These are phyloP conservation scores for Neurospora sublineolata DNA, from an alignment of 495 filamentous ascomycete genomes.

Conservation along the genomic window DNA sequence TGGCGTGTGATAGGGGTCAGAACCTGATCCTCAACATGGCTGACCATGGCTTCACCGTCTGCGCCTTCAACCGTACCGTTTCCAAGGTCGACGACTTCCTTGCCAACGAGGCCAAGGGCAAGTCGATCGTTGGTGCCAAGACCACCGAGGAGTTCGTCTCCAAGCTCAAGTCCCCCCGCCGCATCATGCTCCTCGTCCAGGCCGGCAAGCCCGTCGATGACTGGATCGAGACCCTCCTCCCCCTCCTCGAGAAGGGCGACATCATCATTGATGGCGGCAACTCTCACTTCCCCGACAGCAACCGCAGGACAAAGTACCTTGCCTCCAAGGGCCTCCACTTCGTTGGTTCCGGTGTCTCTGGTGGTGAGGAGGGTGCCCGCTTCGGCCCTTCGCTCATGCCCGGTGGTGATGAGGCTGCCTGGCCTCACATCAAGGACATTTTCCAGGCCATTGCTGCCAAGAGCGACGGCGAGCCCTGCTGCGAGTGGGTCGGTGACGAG, in stretches of 20 bases:
- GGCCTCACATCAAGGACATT: conserved; percentile 97
- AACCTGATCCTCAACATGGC: conserved; percentile 98
- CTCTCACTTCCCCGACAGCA: conserved; percentile 98
- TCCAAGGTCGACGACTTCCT: conserved; percentile 96
- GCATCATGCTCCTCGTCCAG: conserved; percentile 96
- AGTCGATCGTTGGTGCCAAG: conserved; percentile 86
- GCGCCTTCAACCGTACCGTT: conserved; percentile 95
- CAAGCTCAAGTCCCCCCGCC: conserved; percentile 93
- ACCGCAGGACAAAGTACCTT: conserved; percentile 85
- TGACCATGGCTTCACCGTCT: conserved; percentile 90
- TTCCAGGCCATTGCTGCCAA: conserved; percentile 97
- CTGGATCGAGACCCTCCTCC: conserved; percentile 93
- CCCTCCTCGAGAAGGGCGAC: conserved; percentile 79
- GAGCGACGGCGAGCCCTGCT: conserved; percentile 91
- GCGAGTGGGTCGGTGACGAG: conserved; percentile 99
- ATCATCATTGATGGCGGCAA: conserved; percentile 99
- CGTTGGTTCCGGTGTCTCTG: conserved; percentile 94
- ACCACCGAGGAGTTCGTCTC: conserved; percentile 84
- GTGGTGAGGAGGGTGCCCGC: conserved; percentile 97
- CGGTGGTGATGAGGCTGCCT: conserved; percentile 93
- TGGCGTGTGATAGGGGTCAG: conserved; percentile 42
- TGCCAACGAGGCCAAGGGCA: conserved; percentile 87
- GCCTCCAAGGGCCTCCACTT: conserved; percentile 81
- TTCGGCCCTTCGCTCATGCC: conserved; percentile 98
- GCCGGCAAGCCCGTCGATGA: conserved; percentile 95